Conservation (phyloP, 768 basidiomycete species). For the Inosperma sp. region DNA sequence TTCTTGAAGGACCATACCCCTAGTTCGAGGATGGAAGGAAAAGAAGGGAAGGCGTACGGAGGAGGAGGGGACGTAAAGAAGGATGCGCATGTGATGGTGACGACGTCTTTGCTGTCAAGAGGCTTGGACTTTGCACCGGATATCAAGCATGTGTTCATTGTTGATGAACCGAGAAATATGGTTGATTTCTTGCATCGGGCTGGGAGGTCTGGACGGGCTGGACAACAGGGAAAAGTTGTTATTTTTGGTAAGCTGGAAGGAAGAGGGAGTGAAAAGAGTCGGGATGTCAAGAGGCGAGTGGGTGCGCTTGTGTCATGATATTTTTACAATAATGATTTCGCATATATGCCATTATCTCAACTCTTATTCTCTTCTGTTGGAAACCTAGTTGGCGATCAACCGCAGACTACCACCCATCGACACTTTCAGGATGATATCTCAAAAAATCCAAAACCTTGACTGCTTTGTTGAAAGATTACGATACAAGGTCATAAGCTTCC, state of each 20-base stretch:
- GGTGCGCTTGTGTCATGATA: constrained; percentile 22
- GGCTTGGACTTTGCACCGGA: constrained; percentile 82
- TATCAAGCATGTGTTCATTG: constrained; percentile 79
- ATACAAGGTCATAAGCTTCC: no score
- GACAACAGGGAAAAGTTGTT: constrained; percentile 63
- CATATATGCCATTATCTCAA: no score
- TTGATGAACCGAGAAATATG: constrained; percentile 85
- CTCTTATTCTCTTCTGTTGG: no score
- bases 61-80: constrained; percentile 26
- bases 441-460: no score
- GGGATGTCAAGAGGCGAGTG: constrained; percentile 49
- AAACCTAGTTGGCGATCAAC: no score
- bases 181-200: constrained; percentile 92
- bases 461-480: no score
- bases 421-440: no score
- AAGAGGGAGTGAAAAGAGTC: constrained; percentile 50
- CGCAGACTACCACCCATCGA: no score
- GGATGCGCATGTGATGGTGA: constrained; percentile 68
- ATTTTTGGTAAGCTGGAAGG: constrained; percentile 71
- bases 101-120: constrained; percentile 86
- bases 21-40: constrained; percentile 9
- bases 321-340: no score
- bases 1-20: constrained; percentile 49
- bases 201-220: constrained; percentile 76
- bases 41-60: constrained; percentile 3